These are phyloP conservation scores for Aspergillus puulaauensis DNA, from an alignment of 2,329 filamentous ascomycete species.

Conservation along the genomic window DNA sequence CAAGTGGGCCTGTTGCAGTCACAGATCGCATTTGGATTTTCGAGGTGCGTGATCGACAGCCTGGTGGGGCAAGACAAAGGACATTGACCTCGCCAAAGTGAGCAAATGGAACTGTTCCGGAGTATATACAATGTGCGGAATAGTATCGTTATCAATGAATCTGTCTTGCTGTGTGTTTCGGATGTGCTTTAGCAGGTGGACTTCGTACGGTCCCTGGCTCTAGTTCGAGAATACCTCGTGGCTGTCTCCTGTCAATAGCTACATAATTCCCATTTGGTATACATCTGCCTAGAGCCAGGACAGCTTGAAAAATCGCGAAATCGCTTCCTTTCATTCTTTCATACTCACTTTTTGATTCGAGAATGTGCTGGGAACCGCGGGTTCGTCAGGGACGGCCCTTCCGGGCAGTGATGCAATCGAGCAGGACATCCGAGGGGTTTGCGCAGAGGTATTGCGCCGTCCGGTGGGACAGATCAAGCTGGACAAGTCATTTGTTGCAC, in stretches of 20 bases:
- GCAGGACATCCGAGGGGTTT: conserved; percentile 6
- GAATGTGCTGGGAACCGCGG: neutral
- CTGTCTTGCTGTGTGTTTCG: neutral
- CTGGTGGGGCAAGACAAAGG: neutral
- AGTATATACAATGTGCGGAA: neutral
- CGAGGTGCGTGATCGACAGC: conserved; percentile 4
- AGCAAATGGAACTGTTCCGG: neutral
- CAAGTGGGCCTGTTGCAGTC: conserved; percentile 4
- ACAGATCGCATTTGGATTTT: neutral
- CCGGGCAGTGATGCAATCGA: conserved; percentile 5
- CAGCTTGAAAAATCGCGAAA: neutral
- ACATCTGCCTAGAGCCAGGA: neutral
- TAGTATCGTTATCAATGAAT: neutral
- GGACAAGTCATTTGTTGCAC: conserved; percentile 6
- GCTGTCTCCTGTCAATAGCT: neutral
- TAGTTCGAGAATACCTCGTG: neutral
- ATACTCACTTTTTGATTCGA: neutral
- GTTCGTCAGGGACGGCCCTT: neutral
- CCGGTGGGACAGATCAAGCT: conserved; percentile 10
- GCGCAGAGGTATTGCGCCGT: conserved; percentile 8
- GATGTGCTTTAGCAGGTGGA: neutral
- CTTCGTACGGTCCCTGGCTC: neutral
- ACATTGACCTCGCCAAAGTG: neutral
- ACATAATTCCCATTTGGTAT: neutral
- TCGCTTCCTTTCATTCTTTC: neutral